Conservation (phyloP, 176 grass and related monocot genomes). For the Musa beccarii region DNA sequence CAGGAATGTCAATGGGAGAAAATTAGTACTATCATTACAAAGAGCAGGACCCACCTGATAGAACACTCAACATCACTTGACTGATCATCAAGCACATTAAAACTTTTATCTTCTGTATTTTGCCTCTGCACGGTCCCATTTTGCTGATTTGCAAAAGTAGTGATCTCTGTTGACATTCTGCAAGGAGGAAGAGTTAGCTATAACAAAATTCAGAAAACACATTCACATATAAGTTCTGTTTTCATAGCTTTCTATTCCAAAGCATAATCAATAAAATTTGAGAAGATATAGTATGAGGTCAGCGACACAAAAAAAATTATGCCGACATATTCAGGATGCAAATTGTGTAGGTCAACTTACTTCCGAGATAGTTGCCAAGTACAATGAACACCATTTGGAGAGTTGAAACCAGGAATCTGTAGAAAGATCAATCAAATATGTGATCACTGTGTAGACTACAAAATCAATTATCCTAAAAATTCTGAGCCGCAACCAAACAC, state of each 20-base stretch:
- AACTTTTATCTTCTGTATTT: slow-evolving; percentile 29
- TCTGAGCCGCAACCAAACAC: not conserved
- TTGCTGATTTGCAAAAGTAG: slow-evolving; percentile 36
- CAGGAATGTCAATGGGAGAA: not conserved
- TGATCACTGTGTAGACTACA: not conserved
- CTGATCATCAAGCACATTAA: slow-evolving; percentile 28
- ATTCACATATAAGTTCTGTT: not conserved
- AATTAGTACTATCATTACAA: not conserved
- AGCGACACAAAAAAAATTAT: too few relatives aligned
- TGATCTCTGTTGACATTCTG: slow-evolving; percentile 57
- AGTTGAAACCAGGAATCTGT: slow-evolving; percentile 53
- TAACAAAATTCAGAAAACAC: not conserved
- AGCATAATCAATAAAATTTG: too few relatives aligned
- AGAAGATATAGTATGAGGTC: not conserved
- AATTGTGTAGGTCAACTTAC: not conserved
- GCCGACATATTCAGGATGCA: too few relatives aligned
- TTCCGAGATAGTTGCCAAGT: slow-evolving; percentile 38
- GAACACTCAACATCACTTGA: slow-evolving; percentile 27
- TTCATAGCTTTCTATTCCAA: too few relatives aligned
- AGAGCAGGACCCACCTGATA: slow-evolving; percentile 29
- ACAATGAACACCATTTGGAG: slow-evolving; percentile 30
- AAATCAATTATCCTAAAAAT: not conserved
- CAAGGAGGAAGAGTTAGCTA: slow-evolving; percentile 10
- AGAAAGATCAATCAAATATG: slow-evolving; percentile 11
- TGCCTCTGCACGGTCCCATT: slow-evolving; percentile 32